Percentiles rank a stretch among this genome's conserved stretches.
Evolutionary conservation across 2,329 filamentous ascomycete genomes (phyloP).

Genomic region (Zymoseptoria brevis): DNA sequence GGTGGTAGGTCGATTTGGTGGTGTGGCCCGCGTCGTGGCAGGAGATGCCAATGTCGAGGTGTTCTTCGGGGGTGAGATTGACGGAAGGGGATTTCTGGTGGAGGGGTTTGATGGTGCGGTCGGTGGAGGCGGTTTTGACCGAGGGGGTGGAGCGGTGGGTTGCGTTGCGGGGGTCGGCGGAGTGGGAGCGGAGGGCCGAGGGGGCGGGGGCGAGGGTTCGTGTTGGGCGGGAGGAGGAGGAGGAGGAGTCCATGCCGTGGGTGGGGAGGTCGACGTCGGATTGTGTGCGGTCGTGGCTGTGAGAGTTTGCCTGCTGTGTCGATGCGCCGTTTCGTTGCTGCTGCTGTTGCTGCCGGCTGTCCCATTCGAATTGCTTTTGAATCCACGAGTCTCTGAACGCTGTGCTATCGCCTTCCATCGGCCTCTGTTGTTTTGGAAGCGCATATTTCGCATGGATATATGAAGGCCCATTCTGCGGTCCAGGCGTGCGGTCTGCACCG

Average conservation of each 20-base stretch:
- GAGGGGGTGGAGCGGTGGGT: conserved; percentile 28
- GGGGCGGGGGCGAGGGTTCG: conserved; percentile 9
- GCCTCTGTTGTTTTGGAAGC: conserved; percentile 70
- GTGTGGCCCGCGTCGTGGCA: conserved; percentile 81
- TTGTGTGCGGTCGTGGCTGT: conserved; percentile 14
- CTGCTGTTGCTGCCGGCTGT: conserved; percentile 26
- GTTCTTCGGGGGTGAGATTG: conserved; percentile 75
- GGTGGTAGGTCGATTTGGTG: conserved; percentile 91
- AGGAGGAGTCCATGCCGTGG: background rate
- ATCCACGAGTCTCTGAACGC: conserved; percentile 47
- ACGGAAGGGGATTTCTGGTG: conserved; percentile 48
- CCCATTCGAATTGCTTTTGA: conserved; percentile 52
- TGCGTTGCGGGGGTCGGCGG: conserved; percentile 23
- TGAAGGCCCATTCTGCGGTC: conserved; percentile 45
- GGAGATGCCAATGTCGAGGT: conserved; percentile 81
- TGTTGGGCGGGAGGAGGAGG: conserved; percentile 9
- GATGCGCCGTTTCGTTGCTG: background rate
- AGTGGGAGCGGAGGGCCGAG: conserved; percentile 21
- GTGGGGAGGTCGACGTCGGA: conserved; percentile 10
- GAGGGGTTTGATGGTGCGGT: conserved; percentile 39
- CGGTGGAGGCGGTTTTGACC: conserved; percentile 31
- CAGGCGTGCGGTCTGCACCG: conserved; percentile 6
- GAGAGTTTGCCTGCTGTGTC: background rate
- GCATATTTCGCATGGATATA: conserved; percentile 82
- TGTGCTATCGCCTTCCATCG: conserved; percentile 60